phyloP scores from a whole-genome alignment of 352 stramenopile species.

The Phytophthora vignae region DNA sequence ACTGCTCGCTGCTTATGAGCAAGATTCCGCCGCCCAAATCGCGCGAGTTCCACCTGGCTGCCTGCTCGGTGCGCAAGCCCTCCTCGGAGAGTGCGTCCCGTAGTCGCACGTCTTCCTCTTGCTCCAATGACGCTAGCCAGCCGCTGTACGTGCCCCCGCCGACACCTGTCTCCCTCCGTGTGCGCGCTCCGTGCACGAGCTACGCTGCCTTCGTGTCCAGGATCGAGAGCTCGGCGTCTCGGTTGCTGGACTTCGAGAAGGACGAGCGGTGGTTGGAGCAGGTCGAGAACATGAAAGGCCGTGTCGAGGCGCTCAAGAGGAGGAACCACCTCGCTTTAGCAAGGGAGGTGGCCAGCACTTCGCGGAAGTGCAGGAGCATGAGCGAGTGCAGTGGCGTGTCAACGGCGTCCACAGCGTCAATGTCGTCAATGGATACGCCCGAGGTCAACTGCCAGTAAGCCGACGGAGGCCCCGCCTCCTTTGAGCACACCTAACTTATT shows the following conservation, averaged over 20 bases:
- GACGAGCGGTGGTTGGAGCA: constrained; percentile 43
- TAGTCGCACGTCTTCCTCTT: constrained; percentile 11
- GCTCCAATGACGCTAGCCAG: constrained; percentile 12
- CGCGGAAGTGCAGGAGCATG: constrained; percentile 40
- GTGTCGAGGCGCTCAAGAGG: constrained; percentile 42
- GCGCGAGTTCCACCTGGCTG: constrained; percentile 30
- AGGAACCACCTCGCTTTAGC: constrained; percentile 32
- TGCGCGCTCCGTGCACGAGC: constrained; percentile 30
- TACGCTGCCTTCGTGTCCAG: constrained; percentile 41
- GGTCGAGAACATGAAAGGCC: constrained; percentile 39
- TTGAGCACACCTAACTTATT: constrained; percentile 44
- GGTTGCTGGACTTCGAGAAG: constrained; percentile 45
- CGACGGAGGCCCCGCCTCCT: constrained; percentile 10
- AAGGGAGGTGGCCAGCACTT: constrained; percentile 26
- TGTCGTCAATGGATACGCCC: constrained; percentile 41
- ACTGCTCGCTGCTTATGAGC: constrained; percentile 18
- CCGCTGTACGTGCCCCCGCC: constrained; percentile 25
- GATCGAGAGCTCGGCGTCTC: constrained; percentile 43
- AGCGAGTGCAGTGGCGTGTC: constrained; percentile 47
- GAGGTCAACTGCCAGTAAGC: constrained; percentile 34
- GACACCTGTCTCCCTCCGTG: constrained; percentile 28
- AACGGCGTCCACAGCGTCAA: constrained; percentile 40
- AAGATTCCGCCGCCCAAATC: constrained; percentile 45
- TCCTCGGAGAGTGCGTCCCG: not conserved
- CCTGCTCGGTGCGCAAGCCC: constrained; percentile 27